A percentile compares a stretch with the other conserved stretches of the same genome.
phyloP scores from a whole-genome alignment of 768 basidiomycete genomes.

The Daedaleopsis sinensis region DNA sequence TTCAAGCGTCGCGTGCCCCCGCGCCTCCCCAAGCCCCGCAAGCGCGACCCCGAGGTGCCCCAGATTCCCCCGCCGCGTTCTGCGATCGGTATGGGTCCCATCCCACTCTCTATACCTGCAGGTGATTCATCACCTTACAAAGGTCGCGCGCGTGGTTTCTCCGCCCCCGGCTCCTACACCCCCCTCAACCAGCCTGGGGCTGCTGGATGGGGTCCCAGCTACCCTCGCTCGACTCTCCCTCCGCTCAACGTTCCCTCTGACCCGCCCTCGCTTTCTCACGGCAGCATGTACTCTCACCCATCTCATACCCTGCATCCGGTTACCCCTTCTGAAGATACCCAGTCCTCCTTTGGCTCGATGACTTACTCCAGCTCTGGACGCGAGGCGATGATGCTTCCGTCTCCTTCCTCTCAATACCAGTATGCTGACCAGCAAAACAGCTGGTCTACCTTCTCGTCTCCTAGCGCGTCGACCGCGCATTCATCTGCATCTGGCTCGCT shows the following conservation, averaged over 20 bases:
- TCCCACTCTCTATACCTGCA: slow-evolving; percentile 68
- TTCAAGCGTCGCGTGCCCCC: slow-evolving; percentile 96
- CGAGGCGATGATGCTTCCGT: slow-evolving; percentile 39
- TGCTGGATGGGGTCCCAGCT: slow-evolving; percentile 59
- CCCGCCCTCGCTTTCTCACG: slow-evolving; percentile 58
- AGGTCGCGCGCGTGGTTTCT: slow-evolving; percentile 70
- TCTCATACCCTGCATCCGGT: slow-evolving; percentile 68
- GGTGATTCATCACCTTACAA: slow-evolving; percentile 51
- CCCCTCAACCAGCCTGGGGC: slow-evolving; percentile 64
- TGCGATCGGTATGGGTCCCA: slow-evolving; percentile 67
- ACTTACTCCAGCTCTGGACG: slow-evolving; percentile 33
- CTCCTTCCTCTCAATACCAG: slow-evolving; percentile 60
- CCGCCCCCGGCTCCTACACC: slow-evolving; percentile 79
- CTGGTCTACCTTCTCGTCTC: slow-evolving; percentile 49
- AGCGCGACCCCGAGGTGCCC: slow-evolving; percentile 74
- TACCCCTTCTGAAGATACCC: slow-evolving; percentile 71
- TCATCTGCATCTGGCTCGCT: slow-evolving; percentile 64
- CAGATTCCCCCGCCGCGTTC: slow-evolving; percentile 75
- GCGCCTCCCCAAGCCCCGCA: slow-evolving; percentile 85
- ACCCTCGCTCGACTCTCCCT: slow-evolving; percentile 63
- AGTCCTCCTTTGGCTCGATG: slow-evolving; percentile 49
- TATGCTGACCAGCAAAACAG: slow-evolving; percentile 65
- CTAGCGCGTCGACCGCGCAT: slow-evolving; percentile 60
- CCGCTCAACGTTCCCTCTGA: slow-evolving; percentile 85
- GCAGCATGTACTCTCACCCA: slow-evolving; percentile 60